These are phyloP conservation scores for Paramecium pentaurelia DNA, from an alignment of 73 alveolate species.

Conservation along the genomic window DNA sequence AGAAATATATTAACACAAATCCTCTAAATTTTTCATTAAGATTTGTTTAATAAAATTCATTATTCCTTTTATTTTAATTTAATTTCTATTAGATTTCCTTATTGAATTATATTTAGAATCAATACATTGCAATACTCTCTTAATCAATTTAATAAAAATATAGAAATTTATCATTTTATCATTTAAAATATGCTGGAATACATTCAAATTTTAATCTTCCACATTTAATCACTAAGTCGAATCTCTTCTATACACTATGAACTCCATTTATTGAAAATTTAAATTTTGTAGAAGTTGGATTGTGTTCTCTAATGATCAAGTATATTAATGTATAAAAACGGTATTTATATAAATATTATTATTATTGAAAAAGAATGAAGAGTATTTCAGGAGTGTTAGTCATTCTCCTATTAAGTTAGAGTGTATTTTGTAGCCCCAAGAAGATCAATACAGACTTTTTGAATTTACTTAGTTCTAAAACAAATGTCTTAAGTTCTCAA, in stretches of 20 bases:
- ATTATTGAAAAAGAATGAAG: not conserved
- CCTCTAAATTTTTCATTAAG: too few species aligned
- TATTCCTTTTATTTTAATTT: not conserved
- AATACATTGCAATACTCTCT: not conserved
- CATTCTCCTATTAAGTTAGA: not conserved
- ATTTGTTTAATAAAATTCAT: too few species aligned
- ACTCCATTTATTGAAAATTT: not conserved
- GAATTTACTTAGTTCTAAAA: conserved; percentile 24
- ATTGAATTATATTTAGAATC: not conserved
- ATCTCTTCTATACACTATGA: not conserved
- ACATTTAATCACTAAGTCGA: not conserved
- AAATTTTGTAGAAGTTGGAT: not conserved
- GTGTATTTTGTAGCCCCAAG: not conserved
- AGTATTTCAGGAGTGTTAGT: not conserved
- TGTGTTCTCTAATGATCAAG: not conserved
- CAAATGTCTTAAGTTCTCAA: not conserved
- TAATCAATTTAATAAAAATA: not conserved
- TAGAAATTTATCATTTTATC: not conserved
- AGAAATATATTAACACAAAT: too few species aligned
- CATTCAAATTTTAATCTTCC: not conserved
- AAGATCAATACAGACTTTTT: conserved; percentile 28
- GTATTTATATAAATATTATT: not conserved
- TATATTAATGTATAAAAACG: not conserved
- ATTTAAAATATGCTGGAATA: not conserved
- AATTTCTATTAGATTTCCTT: not conserved